Evolutionary conservation across 2,329 filamentous ascomycete species (phyloP), one percentile per base, ranked within the genome.

Genomic region (Venturia nashicola): DNA sequence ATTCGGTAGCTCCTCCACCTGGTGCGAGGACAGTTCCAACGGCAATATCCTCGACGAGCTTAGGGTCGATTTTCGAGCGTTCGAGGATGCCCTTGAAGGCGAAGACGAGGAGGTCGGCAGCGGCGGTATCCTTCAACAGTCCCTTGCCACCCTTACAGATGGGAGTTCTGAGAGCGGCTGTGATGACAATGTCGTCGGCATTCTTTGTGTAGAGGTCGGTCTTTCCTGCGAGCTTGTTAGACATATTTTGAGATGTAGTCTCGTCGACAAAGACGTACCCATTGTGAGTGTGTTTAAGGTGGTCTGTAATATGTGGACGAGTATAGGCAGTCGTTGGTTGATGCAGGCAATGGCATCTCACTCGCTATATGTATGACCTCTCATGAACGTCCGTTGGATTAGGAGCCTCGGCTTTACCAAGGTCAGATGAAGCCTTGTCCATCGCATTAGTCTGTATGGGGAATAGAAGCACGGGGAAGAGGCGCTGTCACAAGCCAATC

Each of bases 1-100:
- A 97, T 79, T 97, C 94, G 59, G 94, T 97, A 27, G 94, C 94
- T 69, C 93, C 94, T 69, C 91, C 94, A 67, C 94, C 94, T 42
- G 93, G 93, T 20, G 93, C 86, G 60, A 99, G 86, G 39, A 99
- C 94, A 64, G 87, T 88, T 68, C 94, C 94, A 65, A 97, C 92
- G 62, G 88, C 88, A 68, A 99, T 88, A 74, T 99, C 94, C 76
- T 97, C 90, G 60, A 99, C 91, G 43, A 94, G 82, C 44, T 79
- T 80, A 27, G 94, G 92, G 77, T 97, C 89, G 77, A 97, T 95
- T 68, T 86, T 86, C 69, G 92, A 97, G 70, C 91, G 89, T 65
- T 89, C 81, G 73, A 97, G 82, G 68, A 97, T 80, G 65, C 86
- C 86, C 77, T 86, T 88, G 77, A 97, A 87, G 59, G 91, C 87